Evolutionary conservation across 768 basidiomycete genomes (phyloP).

Genomic region (Rickenella mellea): DNA sequence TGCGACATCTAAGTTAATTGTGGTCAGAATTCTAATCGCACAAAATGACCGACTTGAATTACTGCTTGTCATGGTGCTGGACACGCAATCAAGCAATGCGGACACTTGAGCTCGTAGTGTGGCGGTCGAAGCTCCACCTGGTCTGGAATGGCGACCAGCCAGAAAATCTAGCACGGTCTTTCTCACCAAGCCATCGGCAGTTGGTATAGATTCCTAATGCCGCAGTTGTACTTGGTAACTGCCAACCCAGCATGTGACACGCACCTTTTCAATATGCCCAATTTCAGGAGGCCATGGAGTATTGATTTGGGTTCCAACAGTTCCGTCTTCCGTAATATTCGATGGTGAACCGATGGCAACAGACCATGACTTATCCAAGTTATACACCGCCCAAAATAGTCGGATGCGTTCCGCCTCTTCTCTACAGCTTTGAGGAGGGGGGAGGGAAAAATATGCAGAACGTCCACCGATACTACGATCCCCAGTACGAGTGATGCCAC

Average conservation of each 20-base stretch:
- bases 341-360: constrained; percentile 20
- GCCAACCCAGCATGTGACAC: neutral
- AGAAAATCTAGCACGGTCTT: neutral
- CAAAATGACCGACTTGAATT: too few species aligned
- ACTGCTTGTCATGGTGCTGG: too few species aligned
- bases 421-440: constrained; percentile 16
- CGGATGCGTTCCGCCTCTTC: constrained; percentile 29
- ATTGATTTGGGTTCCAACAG: constrained; percentile 20
- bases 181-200: neutral
- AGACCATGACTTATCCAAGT: constrained; percentile 23
- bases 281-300: constrained; percentile 31
- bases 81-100: neutral
- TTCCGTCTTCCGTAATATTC: constrained; percentile 18
- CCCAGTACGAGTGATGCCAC: constrained; percentile 7
- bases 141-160: neutral
- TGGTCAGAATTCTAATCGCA: too few species aligned
- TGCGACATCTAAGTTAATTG: too few species aligned
- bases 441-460: constrained; percentile 5
- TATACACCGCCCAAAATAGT: constrained; percentile 29
- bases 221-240: too few species aligned
- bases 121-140: neutral
- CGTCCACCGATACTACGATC: constrained; percentile 3
- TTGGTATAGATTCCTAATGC: neutral
- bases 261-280: constrained; percentile 10
- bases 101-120: neutral